These are phyloP conservation scores for Coemansia sp. DNA, from an alignment of 192 early-diverging fungal genomes.

Conservation along the genomic window DNA sequence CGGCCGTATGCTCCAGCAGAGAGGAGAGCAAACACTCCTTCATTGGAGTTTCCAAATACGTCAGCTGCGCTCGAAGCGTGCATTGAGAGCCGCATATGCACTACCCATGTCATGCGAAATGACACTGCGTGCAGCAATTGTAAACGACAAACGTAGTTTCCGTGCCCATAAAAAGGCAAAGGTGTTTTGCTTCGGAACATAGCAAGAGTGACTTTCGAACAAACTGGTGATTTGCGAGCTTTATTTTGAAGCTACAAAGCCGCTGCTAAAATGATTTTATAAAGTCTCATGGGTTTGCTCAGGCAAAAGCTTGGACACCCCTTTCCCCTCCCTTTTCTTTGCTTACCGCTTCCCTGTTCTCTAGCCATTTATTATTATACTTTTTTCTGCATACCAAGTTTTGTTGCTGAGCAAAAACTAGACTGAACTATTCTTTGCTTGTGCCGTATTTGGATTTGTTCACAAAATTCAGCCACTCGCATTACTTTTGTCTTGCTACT, in stretches of 20 bases:
- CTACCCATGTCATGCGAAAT: not conserved
- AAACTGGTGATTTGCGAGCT: not conserved
- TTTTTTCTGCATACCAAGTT: slow-evolving; percentile 1
- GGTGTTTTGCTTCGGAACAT: not conserved
- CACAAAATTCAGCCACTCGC: too few relatives aligned
- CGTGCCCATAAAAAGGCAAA: not conserved
- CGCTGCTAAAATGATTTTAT: too few relatives aligned
- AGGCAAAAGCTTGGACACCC: too few relatives aligned
- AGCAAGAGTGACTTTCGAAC: not conserved
- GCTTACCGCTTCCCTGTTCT: too few relatives aligned
- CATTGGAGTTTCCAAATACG: too few relatives aligned
- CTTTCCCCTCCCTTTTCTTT: too few relatives aligned
- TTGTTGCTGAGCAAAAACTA: not conserved
- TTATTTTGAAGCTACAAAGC: too few relatives aligned
- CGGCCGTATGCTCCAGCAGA: not conserved
- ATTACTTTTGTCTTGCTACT: too few relatives aligned
- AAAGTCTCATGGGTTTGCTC: too few relatives aligned
- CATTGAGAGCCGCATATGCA: not conserved
- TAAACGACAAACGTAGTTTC: not conserved
- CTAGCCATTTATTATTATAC: slow-evolving; percentile 1
- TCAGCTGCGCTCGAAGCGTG: not conserved
- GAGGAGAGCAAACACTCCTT: not conserved
- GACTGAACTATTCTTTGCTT: not conserved
- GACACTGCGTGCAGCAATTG: not conserved
- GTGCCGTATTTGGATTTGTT: too few relatives aligned